Percentiles rank a stretch among this genome's conserved stretches.
Evolutionary conservation across 208 protist genomes (phyloP).

Genomic region (Trypanosoma scelopori): DNA sequence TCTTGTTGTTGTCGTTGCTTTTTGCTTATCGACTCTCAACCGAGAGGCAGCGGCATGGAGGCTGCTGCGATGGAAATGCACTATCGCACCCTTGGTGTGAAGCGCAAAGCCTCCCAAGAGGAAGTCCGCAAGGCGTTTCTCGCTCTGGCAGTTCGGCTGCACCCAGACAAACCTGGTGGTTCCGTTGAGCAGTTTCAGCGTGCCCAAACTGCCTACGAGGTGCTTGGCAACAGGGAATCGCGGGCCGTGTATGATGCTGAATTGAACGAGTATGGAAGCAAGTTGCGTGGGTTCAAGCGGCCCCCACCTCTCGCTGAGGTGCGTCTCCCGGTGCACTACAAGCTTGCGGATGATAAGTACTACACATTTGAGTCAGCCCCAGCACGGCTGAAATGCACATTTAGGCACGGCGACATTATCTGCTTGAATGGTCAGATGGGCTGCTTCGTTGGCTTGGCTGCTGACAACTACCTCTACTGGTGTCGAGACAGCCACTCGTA

Average conservation of each 20-base stretch:
- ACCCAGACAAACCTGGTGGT: slow-evolving; percentile 84
- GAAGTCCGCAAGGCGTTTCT: slow-evolving; percentile 88
- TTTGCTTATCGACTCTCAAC: no score
- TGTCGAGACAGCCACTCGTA: slow-evolving; percentile 47
- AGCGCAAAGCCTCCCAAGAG: slow-evolving; percentile 49
- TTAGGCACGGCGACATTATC: slow-evolving; percentile 81
- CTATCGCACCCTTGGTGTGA: slow-evolving; percentile 80
- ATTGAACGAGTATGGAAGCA: slow-evolving; percentile 30
- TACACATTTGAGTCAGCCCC: slow-evolving; percentile 81
- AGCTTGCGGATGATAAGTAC: slow-evolving; percentile 59
- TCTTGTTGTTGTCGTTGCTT: no score
- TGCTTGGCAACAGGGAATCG: slow-evolving; percentile 91
- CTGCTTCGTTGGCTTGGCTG: slow-evolving; percentile 78
- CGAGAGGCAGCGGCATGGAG: background rate
- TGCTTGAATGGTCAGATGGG: slow-evolving; percentile 46
- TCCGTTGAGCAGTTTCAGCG: slow-evolving; percentile 80
- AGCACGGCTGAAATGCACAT: slow-evolving; percentile 54
- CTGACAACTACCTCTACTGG: slow-evolving; percentile 79
- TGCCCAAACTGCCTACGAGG: slow-evolving; percentile 96
- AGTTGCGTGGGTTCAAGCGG: slow-evolving; percentile 54
- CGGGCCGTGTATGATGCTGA: slow-evolving; percentile 93
- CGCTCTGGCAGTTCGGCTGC: slow-evolving; percentile 67
- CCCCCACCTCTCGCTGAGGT: slow-evolving; percentile 44
- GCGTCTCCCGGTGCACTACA: slow-evolving; percentile 43
- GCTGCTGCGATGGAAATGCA: slow-evolving; percentile 16